Evolutionary conservation across 306 rosid genomes (phyloP), one percentile per base, ranked within the genome.

Genomic region (Ziziphus jujuba): DNA sequence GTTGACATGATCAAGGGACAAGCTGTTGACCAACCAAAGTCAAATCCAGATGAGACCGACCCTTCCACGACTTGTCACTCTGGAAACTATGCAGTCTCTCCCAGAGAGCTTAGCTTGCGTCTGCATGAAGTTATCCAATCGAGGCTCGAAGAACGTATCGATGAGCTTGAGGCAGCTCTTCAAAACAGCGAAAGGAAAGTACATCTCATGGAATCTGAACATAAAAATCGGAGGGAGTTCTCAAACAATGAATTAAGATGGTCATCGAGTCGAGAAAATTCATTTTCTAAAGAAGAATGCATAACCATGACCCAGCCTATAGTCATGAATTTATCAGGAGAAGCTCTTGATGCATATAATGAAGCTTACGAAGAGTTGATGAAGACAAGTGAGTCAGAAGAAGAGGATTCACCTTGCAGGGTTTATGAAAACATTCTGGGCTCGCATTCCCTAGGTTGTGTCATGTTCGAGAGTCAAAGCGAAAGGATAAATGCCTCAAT

Each of bases 131-230:
- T 91, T 55, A 82, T 89, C 55, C 87, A 89, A 81, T 82, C 84
- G 24, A 82, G 92, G 45, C 92, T 91, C 0, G 86, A 87, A 78
- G 79, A 81, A 23, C 95, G 81, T 34, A 85, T 87, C 21, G 65
- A 84, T 70, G 95, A 91, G 61, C 98, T 91, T 45, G 98, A 91
- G 80, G 55, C 70, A 22, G 89, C 95, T 12, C 87, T 89, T 10
- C 73, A 82, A 79, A 77, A 85, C 67, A 87, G 90, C 75, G 80
- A 80, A 72, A 84, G 78, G 63, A 79, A 84, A 71, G 20, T 77
- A 35, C 53, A 24, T 6, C 36, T 56, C 7, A 16, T 77, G 69
- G 83, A 89, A 72, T 79, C 79, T 13, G 77, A 74, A 81, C 72
- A 44, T 19, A 69, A 63, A 40, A 56, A 45, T 70, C 66, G 45